Evolutionary conservation across 1,139 yeast genomes (phyloP), one percentile per base, ranked within the genome.

Genomic region (Groenewaldozyma auringiensis): DNA sequence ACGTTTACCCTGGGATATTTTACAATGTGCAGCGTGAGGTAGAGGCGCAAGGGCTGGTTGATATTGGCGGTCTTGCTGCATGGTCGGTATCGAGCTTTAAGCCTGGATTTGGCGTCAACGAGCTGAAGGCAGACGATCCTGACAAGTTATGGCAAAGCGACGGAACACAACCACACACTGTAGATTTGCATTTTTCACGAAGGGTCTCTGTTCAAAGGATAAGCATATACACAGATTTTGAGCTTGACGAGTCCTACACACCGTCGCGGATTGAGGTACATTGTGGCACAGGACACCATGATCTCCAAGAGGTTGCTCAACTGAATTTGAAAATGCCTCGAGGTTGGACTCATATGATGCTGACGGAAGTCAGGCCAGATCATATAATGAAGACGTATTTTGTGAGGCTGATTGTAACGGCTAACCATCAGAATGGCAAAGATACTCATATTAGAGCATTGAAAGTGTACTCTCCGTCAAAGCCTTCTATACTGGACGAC

Each of bases 361-460:
- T 88, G 62, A 77, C 77, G 46, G 79, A 81, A 3, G 72, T 76
- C 2, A 65, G 88, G 45, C 44, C 48, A 25, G 55, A 69, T 67
- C 37, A 79, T 70, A 76, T 81, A 0, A 66, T 89, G 47, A 82
- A 84, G 55, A 81, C 96, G 49, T 86, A 83, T 56, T 71, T 82
- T 56, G 66, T 92, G 4, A 78, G 87, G 51, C 60, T 94, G 22
- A 67, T 76, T n/a, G 74, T 94, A 21, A 68, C 81, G 25, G 77
- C 87, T 1, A 94, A 92, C 59, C 96, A 88, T 58, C 97, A 89
- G 60, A 92, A 87, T 61, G 99, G 99, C 40, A 92, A 92, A 60
- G 99, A 94, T 63, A 83, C 96, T 1, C 97, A 88, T 62, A 71
- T 94, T 4, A 65, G 98, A 44, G 84, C 92, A 0, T 71, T 92